A percentile compares a stretch with the other conserved stretches of the same genome.
Evolutionary conservation across 208 protist species (phyloP).

Genomic region (Trypanosomatidae sp.): DNA sequence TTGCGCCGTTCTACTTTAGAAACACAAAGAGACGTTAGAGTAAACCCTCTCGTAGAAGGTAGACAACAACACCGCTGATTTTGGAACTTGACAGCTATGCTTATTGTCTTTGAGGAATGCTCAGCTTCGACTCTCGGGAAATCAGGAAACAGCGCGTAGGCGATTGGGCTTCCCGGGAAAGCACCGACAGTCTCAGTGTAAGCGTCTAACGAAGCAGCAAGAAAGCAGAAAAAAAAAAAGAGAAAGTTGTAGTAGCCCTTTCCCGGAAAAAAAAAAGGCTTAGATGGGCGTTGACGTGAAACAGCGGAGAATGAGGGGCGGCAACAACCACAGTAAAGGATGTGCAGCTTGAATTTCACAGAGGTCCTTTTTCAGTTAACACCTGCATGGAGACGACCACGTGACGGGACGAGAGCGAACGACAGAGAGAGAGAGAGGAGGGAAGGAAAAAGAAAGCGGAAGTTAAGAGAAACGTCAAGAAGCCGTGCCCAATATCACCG

Average conservation of each 20-base stretch:
- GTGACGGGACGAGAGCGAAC: too few species aligned
- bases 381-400: neutral
- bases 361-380: neutral
- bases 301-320: neutral
- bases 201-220: neutral
- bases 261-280: neutral
- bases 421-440: neutral
- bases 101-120: neutral
- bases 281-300: neutral
- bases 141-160: neutral
- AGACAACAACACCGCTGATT: neutral
- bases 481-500: neutral
- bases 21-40: neutral
- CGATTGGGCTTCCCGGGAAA: neutral
- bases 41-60: neutral
- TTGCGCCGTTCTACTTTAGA: neutral
- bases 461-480: neutral
- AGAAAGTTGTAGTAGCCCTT: neutral
- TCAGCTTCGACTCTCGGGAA: neutral
- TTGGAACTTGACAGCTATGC: neutral
- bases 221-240: neutral
- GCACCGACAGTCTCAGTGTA: neutral
- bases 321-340: neutral
- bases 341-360: neutral
- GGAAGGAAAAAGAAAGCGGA: neutral